Base-by-base conservation (phyloP, 78 protist genomes). In the Dictyostelium capitatum region DNA sequence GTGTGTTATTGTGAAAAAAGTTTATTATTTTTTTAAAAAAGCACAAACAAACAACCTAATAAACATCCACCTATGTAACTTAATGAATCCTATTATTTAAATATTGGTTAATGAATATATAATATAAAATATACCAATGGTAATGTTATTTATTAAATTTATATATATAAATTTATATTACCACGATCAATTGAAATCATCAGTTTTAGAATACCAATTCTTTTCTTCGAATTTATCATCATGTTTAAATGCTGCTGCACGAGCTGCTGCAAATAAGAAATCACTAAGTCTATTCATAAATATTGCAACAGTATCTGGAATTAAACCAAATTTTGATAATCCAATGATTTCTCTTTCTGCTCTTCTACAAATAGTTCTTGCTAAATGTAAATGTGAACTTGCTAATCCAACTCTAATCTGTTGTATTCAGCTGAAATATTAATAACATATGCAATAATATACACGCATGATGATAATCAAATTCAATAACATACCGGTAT, bases 191-290 rank as follows among this genome's bases (percentile, higher is more conserved):
- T n/a, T n/a, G n/a, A n/a, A 37, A 37, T 37, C 43, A 37, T 37
- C 43, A 37, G 43, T 37, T 37, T 37, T 37, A 37, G 47, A 32
- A 9, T 69, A 19, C 14, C n/a, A 28, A 30, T 69, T 43, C 43
- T 37, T 37, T 37, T 37, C 43, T 37, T 37, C 43, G 2, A 3
- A 37, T 25, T 17, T 20, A 4, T 9, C 37, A 43, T 20, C 54
- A 46, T 15, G 7, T 37, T 43, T 46, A 48, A 46, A 43, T 6
- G 83, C 83, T 7, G 83, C 83, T 67, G n/a, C 77, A 0, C 99
- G 59, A 4, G 99, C 98, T 1, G 95, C 87, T 20, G 91, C 95
- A 51, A 98, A 98, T 3, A 96, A 67, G 69, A 69, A 98, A 72
- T 98, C 99, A 62, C 90, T 59, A 41, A 98, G 79, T 6, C 99